Conservation (phyloP, 2,329 filamentous ascomycete species). For the Mariannaea elegans region DNA sequence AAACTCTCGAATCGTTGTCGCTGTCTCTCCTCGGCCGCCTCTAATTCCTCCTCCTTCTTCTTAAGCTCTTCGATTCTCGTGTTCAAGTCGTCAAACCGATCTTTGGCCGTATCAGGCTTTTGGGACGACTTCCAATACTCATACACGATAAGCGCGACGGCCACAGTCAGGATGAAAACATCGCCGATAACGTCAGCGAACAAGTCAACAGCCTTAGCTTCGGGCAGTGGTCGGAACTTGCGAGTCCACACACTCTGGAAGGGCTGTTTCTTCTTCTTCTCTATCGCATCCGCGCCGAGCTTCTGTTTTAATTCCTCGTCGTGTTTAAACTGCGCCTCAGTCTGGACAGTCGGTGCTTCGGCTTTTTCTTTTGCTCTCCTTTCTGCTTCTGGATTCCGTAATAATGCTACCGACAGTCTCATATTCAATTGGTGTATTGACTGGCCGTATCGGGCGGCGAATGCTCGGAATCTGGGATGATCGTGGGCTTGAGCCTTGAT, state of each 20-base stretch:
- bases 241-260: constrained; percentile 67
- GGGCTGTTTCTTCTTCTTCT: constrained; percentile 36
- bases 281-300: constrained; percentile 37
- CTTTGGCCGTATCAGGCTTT: constrained; percentile 67
- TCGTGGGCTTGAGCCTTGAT: constrained; percentile 74
- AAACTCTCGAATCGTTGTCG: constrained; percentile 59
- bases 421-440: constrained; percentile 73
- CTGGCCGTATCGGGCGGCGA: constrained; percentile 71
- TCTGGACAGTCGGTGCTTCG: constrained; percentile 71
- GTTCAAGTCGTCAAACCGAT: constrained; percentile 61
- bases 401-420: constrained; percentile 66
- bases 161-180: constrained; percentile 69
- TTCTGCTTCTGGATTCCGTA: constrained; percentile 67
- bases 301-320: constrained; percentile 59
- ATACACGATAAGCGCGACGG: constrained; percentile 65
- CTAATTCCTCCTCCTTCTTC: constrained; percentile 59
- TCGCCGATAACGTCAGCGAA: constrained; percentile 74
- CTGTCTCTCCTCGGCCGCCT: constrained; percentile 54
- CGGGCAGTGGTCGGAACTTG: constrained; percentile 70
- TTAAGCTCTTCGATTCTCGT: constrained; percentile 59
- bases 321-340: constrained; percentile 66
- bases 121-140: constrained; percentile 67
- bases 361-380: constrained; percentile 68
- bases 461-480: constrained; percentile 66
- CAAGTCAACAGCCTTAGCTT: constrained; percentile 71